Conservation (phyloP, 345 rosid species). For the Eucalyptus curtisii region DNA sequence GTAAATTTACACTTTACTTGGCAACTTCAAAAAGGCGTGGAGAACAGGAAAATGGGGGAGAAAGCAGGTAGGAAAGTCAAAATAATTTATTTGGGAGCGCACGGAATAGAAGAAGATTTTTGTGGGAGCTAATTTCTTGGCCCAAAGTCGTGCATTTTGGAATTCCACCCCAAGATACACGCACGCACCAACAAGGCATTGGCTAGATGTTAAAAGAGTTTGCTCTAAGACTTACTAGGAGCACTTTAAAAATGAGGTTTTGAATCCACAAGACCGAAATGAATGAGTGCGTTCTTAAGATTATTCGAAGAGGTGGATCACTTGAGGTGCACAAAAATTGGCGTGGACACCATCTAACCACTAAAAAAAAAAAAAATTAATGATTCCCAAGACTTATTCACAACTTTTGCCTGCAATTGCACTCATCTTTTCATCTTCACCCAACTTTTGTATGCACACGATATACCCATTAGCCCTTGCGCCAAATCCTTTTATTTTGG, state of each 20-base stretch:
- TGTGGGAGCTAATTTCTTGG: neutral
- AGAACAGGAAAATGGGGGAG: neutral
- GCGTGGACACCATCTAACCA: neutral
- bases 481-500: neutral
- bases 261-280: neutral
- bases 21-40: neutral
- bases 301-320: neutral
- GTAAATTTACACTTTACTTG: neutral
- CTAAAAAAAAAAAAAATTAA: neutral
- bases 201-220: neutral
- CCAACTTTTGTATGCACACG: neutral
- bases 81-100: neutral
- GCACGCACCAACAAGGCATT: too few species aligned
- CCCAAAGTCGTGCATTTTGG: neutral
- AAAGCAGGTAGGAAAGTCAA: neutral
- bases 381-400: neutral
- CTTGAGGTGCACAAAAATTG: neutral
- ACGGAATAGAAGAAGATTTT: neutral
- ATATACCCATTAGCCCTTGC: neutral
- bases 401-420: neutral
- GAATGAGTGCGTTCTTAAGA: neutral
- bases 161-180: neutral
- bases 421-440: neutral
- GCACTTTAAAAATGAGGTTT: neutral
- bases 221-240: neutral